Percentiles rank a stretch among this genome's conserved stretches.
These are phyloP conservation scores for Aspergillus udagawae DNA, from an alignment of 2,329 filamentous ascomycete species.

Conservation along the genomic window DNA sequence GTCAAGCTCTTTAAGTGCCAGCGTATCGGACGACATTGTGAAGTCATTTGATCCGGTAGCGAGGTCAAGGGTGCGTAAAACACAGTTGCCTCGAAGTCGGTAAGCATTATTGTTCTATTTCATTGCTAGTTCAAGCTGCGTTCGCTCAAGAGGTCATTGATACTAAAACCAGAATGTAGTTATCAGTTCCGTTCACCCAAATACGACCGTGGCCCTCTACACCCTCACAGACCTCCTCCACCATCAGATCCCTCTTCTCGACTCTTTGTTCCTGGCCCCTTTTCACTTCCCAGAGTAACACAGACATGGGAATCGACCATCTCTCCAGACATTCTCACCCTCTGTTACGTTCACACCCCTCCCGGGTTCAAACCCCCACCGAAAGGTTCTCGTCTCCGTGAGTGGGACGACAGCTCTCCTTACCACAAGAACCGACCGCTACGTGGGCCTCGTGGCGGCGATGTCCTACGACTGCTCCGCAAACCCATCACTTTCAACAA, in stretches of 20 bases:
- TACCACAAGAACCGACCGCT: slow-evolving; percentile 90
- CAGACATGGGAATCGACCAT: slow-evolving; percentile 88
- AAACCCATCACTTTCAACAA: slow-evolving; percentile 71
- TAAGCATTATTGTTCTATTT: slow-evolving; percentile 25
- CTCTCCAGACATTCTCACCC: slow-evolving; percentile 79
- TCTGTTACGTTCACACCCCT: slow-evolving; percentile 81
- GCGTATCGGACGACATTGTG: slow-evolving; percentile 37
- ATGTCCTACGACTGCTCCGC: slow-evolving; percentile 49
- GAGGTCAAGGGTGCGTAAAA: slow-evolving; percentile 42
- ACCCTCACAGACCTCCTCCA: slow-evolving; percentile 86
- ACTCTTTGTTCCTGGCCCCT: slow-evolving; percentile 85
- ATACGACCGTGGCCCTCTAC: slow-evolving; percentile 88
- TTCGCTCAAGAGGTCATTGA: slow-evolving; percentile 3
- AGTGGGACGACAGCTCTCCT: slow-evolving; percentile 86
- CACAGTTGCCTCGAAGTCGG: slow-evolving; percentile 51
- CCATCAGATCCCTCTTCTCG: slow-evolving; percentile 83
- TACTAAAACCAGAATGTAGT: slow-evolving; percentile 46
- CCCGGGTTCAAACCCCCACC: slow-evolving; percentile 64
- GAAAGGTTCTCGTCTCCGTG: slow-evolving; percentile 65
- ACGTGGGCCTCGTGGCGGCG: slow-evolving; percentile 76
- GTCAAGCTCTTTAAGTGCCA: slow-evolving; percentile 42
- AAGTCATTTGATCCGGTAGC: slow-evolving; percentile 50
- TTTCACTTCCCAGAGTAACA: slow-evolving; percentile 78
- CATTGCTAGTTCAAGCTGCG: neutral
- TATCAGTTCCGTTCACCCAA: slow-evolving; percentile 94